phyloP scores from a whole-genome alignment of 352 stramenopile species.

The Thalassiosira hispida region DNA sequence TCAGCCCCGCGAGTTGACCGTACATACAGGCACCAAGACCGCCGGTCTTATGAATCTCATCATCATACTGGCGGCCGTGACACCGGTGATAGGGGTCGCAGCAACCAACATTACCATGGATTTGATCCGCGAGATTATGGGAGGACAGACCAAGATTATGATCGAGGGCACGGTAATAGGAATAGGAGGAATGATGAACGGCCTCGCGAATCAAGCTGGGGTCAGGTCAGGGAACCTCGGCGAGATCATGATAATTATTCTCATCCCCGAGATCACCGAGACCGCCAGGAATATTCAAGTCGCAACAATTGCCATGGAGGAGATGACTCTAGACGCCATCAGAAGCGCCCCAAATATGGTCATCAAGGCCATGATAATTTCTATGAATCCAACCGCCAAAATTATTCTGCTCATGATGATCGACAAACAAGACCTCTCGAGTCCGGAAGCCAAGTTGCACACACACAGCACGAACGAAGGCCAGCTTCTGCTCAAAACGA shows the following conservation, averaged over 20 bases:
- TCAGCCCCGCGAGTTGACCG: background rate
- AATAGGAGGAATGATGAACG: background rate
- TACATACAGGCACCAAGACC: background rate
- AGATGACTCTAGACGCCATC: background rate
- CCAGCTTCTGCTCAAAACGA: background rate
- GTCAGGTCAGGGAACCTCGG: background rate
- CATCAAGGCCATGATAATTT: background rate
- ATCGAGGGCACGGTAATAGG: background rate
- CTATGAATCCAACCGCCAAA: background rate
- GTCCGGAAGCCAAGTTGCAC: too few relatives aligned
- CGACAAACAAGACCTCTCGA: too few relatives aligned
- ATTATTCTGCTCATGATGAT: background rate
- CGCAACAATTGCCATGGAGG: background rate
- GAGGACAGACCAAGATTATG: background rate
- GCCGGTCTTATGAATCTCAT: background rate
- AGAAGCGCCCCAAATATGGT: background rate
- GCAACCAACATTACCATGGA: background rate
- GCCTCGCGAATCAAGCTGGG: background rate
- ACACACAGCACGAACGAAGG: too few relatives aligned
- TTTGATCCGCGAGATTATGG: conserved; percentile 1
- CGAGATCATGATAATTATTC: background rate
- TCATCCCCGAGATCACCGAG: background rate
- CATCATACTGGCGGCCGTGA: background rate
- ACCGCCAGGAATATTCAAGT: background rate
- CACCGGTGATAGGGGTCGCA: background rate